Conservation (phyloP, 306 rosid species). For the Pyrus communis region DNA sequence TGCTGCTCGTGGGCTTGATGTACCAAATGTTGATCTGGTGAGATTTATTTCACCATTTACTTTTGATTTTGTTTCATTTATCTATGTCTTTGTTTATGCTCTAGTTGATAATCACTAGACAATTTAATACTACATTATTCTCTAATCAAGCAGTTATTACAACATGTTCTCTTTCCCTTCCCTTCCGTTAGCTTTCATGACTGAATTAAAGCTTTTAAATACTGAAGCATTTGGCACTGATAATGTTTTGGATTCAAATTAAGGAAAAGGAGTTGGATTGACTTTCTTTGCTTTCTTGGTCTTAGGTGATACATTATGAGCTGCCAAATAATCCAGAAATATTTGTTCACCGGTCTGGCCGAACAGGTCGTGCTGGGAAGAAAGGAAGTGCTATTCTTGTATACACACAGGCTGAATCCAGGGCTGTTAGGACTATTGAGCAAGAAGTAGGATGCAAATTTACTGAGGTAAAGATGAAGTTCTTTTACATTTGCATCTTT, state of each 20-base stretch:
- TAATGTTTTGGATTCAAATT: background rate
- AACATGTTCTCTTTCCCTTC: background rate
- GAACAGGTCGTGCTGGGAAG: constrained; percentile 99
- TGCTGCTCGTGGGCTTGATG: constrained; percentile 95
- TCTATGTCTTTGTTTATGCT: background rate
- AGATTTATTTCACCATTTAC: constrained; percentile 22
- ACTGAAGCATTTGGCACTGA: background rate
- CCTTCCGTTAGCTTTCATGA: background rate
- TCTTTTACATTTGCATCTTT: constrained; percentile 5
- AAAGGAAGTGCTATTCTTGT: constrained; percentile 82
- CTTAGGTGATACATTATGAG: constrained; percentile 81
- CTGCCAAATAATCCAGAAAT: constrained; percentile 88
- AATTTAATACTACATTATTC: background rate
- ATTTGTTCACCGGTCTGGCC: constrained; percentile 97
- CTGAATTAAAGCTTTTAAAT: background rate
- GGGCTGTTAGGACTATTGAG: constrained; percentile 66
- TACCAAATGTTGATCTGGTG: constrained; percentile 98
- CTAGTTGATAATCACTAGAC: background rate
- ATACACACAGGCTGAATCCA: constrained; percentile 54
- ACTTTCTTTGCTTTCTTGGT: background rate
- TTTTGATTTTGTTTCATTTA: background rate
- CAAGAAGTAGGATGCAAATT: constrained; percentile 84
- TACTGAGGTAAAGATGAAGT: constrained; percentile 53
- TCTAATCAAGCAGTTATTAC: background rate
- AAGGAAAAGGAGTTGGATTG: background rate